Evolutionary conservation across 257 asterid species (phyloP).

Genomic region (Ehretia macrophylla): DNA sequence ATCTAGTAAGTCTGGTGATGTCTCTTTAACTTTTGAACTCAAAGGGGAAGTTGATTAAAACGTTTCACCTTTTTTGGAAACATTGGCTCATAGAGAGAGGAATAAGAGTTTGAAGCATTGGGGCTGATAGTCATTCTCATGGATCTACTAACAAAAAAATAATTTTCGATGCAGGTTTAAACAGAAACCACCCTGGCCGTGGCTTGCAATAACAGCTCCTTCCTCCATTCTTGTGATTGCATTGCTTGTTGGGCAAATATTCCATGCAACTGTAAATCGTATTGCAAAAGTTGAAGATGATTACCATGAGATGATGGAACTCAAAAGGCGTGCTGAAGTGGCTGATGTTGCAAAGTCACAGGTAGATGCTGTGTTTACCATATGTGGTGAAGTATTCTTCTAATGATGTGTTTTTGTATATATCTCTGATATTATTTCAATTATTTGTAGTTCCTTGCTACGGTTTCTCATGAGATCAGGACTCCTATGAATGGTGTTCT

Average conservation of each 20-base stretch:
- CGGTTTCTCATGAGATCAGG: slow-evolving; percentile 98
- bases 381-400: background rate
- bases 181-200: slow-evolving; percentile 91
- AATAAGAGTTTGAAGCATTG: too few species aligned
- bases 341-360: slow-evolving; percentile 94
- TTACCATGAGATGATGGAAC: slow-evolving; percentile 65
- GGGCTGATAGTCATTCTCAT: too few species aligned
- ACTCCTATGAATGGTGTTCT: slow-evolving; percentile 99
- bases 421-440: slow-evolving; percentile 15
- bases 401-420: background rate
- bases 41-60: too few species aligned
- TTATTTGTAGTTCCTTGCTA: slow-evolving; percentile 88
- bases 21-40: too few species aligned
- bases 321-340: slow-evolving; percentile 80
- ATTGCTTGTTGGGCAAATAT: slow-evolving; percentile 59
- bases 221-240: slow-evolving; percentile 53
- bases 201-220: slow-evolving; percentile 53
- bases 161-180: slow-evolving; percentile 61
- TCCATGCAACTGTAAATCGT: slow-evolving; percentile 72
- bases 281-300: slow-evolving; percentile 90
- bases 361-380: slow-evolving; percentile 31
- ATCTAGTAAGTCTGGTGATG: too few species aligned
- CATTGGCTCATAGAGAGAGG: too few species aligned
- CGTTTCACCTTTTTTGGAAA: too few species aligned
- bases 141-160: too few species aligned